phyloP scores from a whole-genome alignment of 2,329 filamentous ascomycete species.

The Alternaria solani region DNA sequence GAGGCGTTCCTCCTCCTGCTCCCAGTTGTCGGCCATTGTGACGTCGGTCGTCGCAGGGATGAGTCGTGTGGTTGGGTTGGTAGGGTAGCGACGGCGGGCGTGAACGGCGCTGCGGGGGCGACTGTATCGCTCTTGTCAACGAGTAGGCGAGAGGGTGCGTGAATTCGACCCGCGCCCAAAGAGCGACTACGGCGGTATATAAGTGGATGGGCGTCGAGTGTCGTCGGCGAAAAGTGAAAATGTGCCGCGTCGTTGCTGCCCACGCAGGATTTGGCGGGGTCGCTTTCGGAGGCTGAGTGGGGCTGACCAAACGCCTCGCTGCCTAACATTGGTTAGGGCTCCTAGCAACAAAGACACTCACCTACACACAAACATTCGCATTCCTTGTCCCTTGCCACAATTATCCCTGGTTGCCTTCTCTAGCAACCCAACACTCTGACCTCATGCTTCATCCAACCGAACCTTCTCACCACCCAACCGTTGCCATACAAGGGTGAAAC shows the following conservation, averaged over 20 bases:
- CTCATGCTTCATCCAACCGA: constrained; percentile 9
- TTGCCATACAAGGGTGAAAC: constrained; percentile 4
- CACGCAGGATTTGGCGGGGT: constrained; percentile 32
- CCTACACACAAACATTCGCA: constrained; percentile 13
- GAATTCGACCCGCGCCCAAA: constrained; percentile 7
- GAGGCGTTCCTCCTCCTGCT: constrained; percentile 88
- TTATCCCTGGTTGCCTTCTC: neutral
- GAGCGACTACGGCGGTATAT: constrained; percentile 17
- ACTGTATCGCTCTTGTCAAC: neutral
- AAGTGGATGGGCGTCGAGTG: constrained; percentile 10
- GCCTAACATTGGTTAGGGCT: constrained; percentile 37
- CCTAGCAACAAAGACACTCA: constrained; percentile 23
- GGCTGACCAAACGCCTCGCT: constrained; percentile 30
- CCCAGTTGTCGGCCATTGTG: constrained; percentile 87
- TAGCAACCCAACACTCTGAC: neutral
- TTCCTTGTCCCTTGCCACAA: neutral
- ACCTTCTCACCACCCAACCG: neutral
- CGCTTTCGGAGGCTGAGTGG: constrained; percentile 22
- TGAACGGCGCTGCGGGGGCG: neutral
- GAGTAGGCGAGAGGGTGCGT: neutral
- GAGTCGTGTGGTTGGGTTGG: constrained; percentile 10
- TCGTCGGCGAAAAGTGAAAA: constrained; percentile 32
- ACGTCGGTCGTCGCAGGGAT: constrained; percentile 20
- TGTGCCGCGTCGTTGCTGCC: constrained; percentile 33
- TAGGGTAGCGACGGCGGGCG: constrained; percentile 1